Evolutionary conservation across 345 rosid species (phyloP), one percentile per base, ranked within the genome.

Genomic region (Citrus cavaleriei): DNA sequence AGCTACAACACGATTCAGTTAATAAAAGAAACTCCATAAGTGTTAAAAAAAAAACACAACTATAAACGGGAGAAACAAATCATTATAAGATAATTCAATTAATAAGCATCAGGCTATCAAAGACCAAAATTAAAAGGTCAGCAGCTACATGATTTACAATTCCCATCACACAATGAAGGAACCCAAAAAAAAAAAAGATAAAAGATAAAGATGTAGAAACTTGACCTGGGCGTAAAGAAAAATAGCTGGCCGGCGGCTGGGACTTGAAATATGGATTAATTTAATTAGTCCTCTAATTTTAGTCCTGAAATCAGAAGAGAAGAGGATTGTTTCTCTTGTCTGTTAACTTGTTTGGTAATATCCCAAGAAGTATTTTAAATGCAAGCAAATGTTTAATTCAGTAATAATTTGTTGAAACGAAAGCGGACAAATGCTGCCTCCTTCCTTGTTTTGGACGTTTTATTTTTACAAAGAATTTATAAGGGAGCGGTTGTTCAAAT

Each of bases 381-480:
- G 81, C 42, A 84, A 79, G 79, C 72, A 73, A 84, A 38, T 61
- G 28, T 0, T 54, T 58, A 6, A 68, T 65, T 63, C 73, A 2
- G 67, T 21, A 57, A 51, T 38, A n/a, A 42, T 24, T 22, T 27
- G 40, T 51, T n/a, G 73, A 67, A 28, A 28, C 5, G 37, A 28
- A 65, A 73, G 70, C 68, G 6, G 69, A 61, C 27, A 27, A 30
- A 54, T 51, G 14, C 21, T 42, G 28, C 72, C 27, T 32, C 6
- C 13, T 27, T 40, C 12, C 28, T 37, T 4, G 5, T 22, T 46
- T 27, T 21, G 38, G 8, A 34, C 12, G n/a, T 19, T 22, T 19
- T 32, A 0, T 6, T 18, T 19, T 27, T 13, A 25, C 16, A 1
- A 7, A 25, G 10, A 28, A 49, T 12, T 46, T 59, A 2, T 16